Evolutionary conservation across 1,284 basidiomycete species (phyloP).

Genomic region (Butyriboletus appendiculatus): DNA sequence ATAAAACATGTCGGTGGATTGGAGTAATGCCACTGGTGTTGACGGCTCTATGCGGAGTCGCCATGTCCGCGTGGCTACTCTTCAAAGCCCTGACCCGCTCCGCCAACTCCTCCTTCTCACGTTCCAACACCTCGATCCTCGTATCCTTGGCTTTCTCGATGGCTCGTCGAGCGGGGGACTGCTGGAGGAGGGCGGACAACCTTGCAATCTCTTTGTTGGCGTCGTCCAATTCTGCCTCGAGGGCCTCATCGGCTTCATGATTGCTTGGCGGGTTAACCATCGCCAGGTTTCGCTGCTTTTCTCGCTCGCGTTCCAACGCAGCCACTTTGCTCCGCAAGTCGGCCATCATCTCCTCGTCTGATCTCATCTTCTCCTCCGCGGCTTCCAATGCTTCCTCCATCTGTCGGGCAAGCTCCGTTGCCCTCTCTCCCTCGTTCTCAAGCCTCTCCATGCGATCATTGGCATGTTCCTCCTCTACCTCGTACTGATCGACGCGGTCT

Average conservation of each 20-base stretch:
- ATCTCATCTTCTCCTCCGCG: conserved; percentile 62
- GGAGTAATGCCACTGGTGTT: conserved; percentile 66
- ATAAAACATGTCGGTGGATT: conserved; percentile 67
- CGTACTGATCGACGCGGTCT: conserved; percentile 47
- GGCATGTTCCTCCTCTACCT: conserved; percentile 47
- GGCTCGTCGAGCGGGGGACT: conserved; percentile 74
- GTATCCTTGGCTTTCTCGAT: conserved; percentile 73
- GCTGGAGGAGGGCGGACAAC: conserved; percentile 64
- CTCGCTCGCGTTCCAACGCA: conserved; percentile 59
- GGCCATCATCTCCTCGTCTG: conserved; percentile 57
- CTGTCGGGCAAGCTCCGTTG: conserved; percentile 56
- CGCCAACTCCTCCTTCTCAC: conserved; percentile 71
- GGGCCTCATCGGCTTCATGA: conserved; percentile 55
- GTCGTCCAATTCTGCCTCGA: conserved; percentile 79
- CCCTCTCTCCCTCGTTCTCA: conserved; percentile 52
- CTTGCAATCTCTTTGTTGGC: conserved; percentile 81
- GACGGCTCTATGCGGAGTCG: conserved; percentile 55
- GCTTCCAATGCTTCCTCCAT: conserved; percentile 74
- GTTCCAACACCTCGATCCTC: conserved; percentile 72
- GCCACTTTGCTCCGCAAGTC: conserved; percentile 53
- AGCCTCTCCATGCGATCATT: conserved; percentile 51
- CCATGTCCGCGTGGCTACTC: conserved; percentile 47
- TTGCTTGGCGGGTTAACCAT: conserved; percentile 40
- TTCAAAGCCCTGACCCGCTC: conserved; percentile 65
- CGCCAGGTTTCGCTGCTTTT: conserved; percentile 45